A percentile compares a stretch with the other conserved stretches of the same genome.
Evolutionary conservation across 495 filamentous ascomycete genomes (phyloP).

Genomic region (Parathielavia hyrcaniae): DNA sequence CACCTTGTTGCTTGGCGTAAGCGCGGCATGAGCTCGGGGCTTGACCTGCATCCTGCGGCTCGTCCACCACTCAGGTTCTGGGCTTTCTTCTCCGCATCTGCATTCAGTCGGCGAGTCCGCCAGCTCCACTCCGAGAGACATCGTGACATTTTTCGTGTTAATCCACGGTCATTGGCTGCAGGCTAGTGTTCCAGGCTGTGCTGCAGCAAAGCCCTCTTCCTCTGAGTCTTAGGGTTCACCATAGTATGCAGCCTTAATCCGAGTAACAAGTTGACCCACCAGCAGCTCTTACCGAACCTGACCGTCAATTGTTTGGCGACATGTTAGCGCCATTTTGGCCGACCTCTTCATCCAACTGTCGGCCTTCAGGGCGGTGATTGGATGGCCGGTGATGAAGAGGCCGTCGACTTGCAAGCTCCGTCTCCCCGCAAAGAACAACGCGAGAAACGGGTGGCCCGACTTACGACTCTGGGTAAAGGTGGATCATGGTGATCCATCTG

Average conservation of each 20-base stretch:
- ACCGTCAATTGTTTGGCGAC: too few species aligned
- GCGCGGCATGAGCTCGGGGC: background rate
- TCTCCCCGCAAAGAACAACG: background rate
- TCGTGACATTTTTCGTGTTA: background rate
- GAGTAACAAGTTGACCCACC: slow-evolving; percentile 1
- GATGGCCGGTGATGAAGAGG: background rate
- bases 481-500: background rate
- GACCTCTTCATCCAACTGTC: too few species aligned
- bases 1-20: slow-evolving; percentile 4
- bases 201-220: background rate
- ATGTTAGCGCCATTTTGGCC: background rate
- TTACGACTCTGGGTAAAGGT: background rate
- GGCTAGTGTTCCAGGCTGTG: background rate
- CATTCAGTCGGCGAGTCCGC: background rate
- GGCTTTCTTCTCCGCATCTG: background rate
- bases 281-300: background rate
- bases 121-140: background rate
- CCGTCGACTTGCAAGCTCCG: background rate
- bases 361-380: too few species aligned
- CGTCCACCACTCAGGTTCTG: background rate
- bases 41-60: too few species aligned
- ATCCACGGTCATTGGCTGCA: background rate
- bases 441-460: background rate
- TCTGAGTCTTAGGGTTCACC: too few species aligned
- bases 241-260: background rate